A percentile compares a stretch with the other conserved stretches of the same genome.
Evolutionary conservation across 805 yeast genomes (phyloP).

Genomic region (Kuraishia molischiana): DNA sequence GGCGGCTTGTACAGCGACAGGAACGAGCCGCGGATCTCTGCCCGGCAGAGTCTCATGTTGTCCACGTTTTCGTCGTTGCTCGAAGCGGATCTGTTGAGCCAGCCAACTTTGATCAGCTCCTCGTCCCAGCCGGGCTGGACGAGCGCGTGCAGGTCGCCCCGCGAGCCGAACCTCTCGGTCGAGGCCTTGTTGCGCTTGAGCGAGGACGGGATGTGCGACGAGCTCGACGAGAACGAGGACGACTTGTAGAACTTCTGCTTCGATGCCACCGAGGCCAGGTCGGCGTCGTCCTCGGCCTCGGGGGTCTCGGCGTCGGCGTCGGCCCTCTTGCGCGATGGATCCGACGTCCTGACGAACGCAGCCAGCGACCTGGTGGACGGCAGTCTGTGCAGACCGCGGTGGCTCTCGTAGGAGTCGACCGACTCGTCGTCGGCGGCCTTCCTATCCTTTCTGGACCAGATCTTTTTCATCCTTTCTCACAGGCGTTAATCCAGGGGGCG

Average conservation of each 20-base stretch:
- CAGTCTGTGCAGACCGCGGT: neutral
- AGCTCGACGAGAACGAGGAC: neutral
- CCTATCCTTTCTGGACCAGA: slow-evolving; percentile 1
- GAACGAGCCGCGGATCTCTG: slow-evolving; percentile 61
- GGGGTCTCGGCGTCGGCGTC: neutral
- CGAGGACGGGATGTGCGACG: neutral
- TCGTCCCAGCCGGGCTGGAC: slow-evolving; percentile 22
- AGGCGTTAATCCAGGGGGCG: too few species aligned
- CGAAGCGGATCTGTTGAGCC: slow-evolving; percentile 43
- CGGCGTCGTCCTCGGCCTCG: neutral
- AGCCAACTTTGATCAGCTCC: slow-evolving; percentile 38
- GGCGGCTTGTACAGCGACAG: slow-evolving; percentile 54
- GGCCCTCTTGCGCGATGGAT: neutral
- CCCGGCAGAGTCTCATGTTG: slow-evolving; percentile 41
- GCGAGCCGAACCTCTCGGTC: neutral
- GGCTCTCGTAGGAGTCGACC: too few species aligned
- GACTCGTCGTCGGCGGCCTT: neutral
- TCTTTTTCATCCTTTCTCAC: neutral
- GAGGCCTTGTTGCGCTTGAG: slow-evolving; percentile 1
- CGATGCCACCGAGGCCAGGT: neutral
- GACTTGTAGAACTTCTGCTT: neutral
- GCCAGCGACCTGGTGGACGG: slow-evolving; percentile 11
- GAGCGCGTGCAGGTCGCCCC: slow-evolving; percentile 6
- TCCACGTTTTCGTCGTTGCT: slow-evolving; percentile 14
- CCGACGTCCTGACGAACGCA: slow-evolving; percentile 10